Conservation (phyloP, 495 filamentous ascomycete species). For the Clavariopsis aquatica region DNA sequence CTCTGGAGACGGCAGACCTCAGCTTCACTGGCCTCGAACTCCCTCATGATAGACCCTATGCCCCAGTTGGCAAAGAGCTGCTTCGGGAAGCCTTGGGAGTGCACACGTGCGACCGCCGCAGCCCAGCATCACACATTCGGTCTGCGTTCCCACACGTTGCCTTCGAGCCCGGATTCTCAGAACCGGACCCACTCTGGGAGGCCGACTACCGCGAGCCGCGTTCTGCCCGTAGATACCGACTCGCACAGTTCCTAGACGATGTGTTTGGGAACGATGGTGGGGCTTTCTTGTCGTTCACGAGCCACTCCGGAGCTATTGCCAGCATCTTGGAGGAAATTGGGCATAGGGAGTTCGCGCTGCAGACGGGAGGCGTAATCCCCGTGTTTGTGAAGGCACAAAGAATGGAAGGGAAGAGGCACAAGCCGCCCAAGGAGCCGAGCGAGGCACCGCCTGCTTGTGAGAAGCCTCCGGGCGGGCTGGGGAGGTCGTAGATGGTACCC, state of each 20-base stretch:
- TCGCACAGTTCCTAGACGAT: conserved; percentile 59
- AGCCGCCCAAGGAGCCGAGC: conserved; percentile 24
- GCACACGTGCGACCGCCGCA: conserved; percentile 79
- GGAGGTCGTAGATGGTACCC: background rate
- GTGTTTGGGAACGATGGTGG: conserved; percentile 61
- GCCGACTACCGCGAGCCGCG: conserved; percentile 41
- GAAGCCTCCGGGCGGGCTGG: background rate
- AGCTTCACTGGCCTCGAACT: conserved; percentile 34
- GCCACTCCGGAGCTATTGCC: conserved; percentile 44
- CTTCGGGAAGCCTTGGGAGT: conserved; percentile 71
- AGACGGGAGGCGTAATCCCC: conserved; percentile 45
- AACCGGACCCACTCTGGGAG: conserved; percentile 43
- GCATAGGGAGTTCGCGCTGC: conserved; percentile 41
- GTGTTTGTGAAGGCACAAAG: conserved; percentile 44
- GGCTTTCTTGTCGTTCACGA: conserved; percentile 41
- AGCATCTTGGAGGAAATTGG: conserved; percentile 40
- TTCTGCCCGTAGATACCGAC: conserved; percentile 58
- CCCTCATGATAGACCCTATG: conserved; percentile 28
- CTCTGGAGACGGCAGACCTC: conserved; percentile 42
- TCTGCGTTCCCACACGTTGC: conserved; percentile 52
- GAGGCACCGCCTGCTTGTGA: conserved; percentile 25
- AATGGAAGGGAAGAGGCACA: conserved; percentile 29
- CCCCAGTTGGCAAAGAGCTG: conserved; percentile 42
- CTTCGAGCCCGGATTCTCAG: conserved; percentile 64
- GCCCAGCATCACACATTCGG: conserved; percentile 58